Evolutionary conservation across 2,329 filamentous ascomycete genomes (phyloP), one percentile per base, ranked within the genome.

Genomic region (Trichoderma pleuroti): DNA sequence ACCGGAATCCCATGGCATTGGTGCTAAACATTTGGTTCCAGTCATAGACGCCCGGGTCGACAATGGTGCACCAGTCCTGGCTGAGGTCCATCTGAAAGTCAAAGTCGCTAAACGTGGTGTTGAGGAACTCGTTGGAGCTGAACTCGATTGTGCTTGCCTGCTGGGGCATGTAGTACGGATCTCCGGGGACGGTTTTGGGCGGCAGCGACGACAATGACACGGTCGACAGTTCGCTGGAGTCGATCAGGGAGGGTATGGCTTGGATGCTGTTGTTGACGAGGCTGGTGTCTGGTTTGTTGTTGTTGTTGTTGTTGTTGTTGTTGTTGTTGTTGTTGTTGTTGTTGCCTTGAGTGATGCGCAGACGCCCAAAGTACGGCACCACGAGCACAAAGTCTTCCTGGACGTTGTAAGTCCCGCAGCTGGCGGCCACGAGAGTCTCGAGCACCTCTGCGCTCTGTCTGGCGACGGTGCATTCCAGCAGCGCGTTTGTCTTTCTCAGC

Each of bases 331-430:
- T 14, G 14, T 42, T 42, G 39, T 36, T 36, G 52, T 7, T n/a
- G 14, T 36, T 36, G 3, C 21, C 49, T 32, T 52, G 34, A 12
- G 28, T 68, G 59, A 72, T 72, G n/a, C 59, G 63, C 32, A 72
- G 21, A 8, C 66, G 60, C 18, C 71, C 71, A 59, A 72, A 72
- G 16, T 72, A 72, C 10, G 71, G 71, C 9, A 71, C 71, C 7
- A 69, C 52, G 4, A 71, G 18, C 4, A 28, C 46, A 8, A 72
- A 68, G 12, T 70, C 46, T 4, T 46, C 46, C 18, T 54, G 62
- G n/a, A 32, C 60, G 30, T 34, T 59, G 26, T 61, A 60, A 10
- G 36, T 71, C 8, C 62, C 69, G 10, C 8, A 36, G 28, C 70
- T 57, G 16, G 65, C 57, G 5, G 56, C 71, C 11, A 61, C 26